These are phyloP conservation scores for Salix brachista DNA, from an alignment of 345 rosid genomes.

Conservation along the genomic window DNA sequence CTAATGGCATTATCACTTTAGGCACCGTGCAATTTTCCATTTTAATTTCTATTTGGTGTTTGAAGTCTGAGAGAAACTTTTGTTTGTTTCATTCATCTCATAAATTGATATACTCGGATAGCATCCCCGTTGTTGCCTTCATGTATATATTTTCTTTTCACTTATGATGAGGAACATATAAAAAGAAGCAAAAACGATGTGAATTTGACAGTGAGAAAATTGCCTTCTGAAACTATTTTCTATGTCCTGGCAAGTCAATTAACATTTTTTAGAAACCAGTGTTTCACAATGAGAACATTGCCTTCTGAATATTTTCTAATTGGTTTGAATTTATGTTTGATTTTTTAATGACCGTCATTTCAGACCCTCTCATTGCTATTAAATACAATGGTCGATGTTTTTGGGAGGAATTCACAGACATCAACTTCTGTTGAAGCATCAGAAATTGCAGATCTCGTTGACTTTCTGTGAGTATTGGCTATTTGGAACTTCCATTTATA, in stretches of 20 bases:
- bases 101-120: too few relatives aligned
- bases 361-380: slow-evolving; percentile 70
- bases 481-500: background rate
- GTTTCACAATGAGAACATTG: background rate
- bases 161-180: background rate
- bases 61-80: background rate
- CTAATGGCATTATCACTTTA: background rate
- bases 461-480: slow-evolving; percentile 63
- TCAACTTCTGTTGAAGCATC: slow-evolving; percentile 64
- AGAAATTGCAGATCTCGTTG: slow-evolving; percentile 76
- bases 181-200: background rate
- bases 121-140: background rate
- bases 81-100: background rate
- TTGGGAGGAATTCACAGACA: slow-evolving; percentile 64
- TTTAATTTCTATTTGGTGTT: background rate
- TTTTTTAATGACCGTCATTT: slow-evolving; percentile 11
- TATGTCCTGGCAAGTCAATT: background rate
- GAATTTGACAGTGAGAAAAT: background rate
- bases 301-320: background rate
- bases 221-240: background rate
- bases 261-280: background rate
- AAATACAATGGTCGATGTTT: slow-evolving; percentile 68
- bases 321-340: background rate
- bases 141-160: background rate
- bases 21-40: background rate